Evolutionary conservation across 306 rosid species (phyloP), one percentile per base, ranked within the genome.

Genomic region (Leucaena leucocephala): DNA sequence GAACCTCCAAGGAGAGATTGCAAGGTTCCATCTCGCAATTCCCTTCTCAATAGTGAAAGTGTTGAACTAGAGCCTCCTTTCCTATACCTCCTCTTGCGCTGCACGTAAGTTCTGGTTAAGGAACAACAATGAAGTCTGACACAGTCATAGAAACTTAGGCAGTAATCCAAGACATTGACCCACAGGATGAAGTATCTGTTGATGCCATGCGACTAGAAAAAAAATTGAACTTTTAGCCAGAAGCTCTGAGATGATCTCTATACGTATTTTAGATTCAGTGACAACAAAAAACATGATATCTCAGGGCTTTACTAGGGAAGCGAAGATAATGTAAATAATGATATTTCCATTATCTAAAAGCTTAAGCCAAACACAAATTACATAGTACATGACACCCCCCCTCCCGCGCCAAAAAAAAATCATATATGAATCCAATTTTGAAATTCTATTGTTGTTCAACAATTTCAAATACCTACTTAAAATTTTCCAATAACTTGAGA

Each of bases 1-100:
- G 98, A 91, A 76, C 96, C 97, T 65, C 94, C 94, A 22, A 92
- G 86, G 81, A 92, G 96, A 71, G 98, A 81, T 78, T 87, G 97
- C 76, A 88, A 76, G 75, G 79, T 89, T 78, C 97, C 98, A 76
- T 95, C 98, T 79, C 89, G 85, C 33, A 91, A 84, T 85, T 95
- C 98, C 85, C 75, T 91, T 89, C 88, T 95, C 82, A 95, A 80
- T 45, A 85, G 57, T 15, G 97, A 85, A 70, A 86, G 89, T 75
- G 98, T 81, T 33, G 91, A 87, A 84, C 77, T 71, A 17, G 97
- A 80, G 70, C 94, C 87, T 81, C 81, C 83, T 84, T 79, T 91
- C 71, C 89, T 91, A 14, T 78, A 69, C 84, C 89, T 95, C 88
- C 97, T 91, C 81, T 78, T 93, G 68, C 96, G 94, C 90, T 88